Evolutionary conservation across 768 basidiomycete species (phyloP), one percentile per base, ranked within the genome.

Genomic region (Coprinopsis cinerea): DNA sequence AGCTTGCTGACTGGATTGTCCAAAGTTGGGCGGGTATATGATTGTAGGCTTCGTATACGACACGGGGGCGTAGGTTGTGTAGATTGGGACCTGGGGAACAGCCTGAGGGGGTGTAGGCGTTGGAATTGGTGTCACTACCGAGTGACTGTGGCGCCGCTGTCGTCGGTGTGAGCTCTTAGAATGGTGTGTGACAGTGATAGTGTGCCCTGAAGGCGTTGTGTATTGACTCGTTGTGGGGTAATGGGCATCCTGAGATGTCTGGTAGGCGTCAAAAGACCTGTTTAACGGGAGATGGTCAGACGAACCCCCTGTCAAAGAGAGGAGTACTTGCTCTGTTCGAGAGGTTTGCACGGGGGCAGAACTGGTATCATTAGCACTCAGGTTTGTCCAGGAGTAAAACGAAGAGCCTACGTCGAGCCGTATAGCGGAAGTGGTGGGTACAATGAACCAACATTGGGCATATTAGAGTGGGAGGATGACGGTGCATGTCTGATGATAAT

Each of bases 11-110:
- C 17, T 23, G 22, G 27, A 49, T 55, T 51, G 48, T 43, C 41
- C 54, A 53, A 41, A 45, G 25, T 47, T 30, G 55, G 57, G 50
- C 58, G 59, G 6, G 42, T 39, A 13, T 49, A 39, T 20, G 57
- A 56, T 48, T 55, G 55, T 22, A 51, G 49, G 30, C 48, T 30
- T 23, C 43, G 49, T 6, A 45, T 44, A 22, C n/a, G 34, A 20
- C 32, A 30, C 30, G 23, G 32, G 41, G 13, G 43, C 20, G 37
- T 52, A 52, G 26, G 42, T 47, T n/a, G n/a, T n/a, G n/a, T n/a
- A n/a, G n/a, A n/a, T n/a, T n/a, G n/a, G n/a, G n/a, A n/a, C n/a
- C n/a, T n/a, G n/a, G n/a, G n/a, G n/a, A 45, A 45, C 44, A 3
- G 42, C 42, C 27, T 46, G 44, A 27, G 49, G 51, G 26, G 40